A percentile compares a stretch with the other conserved stretches of the same genome.
These are phyloP conservation scores for Xerocomellus amylosporus DNA, from an alignment of 768 basidiomycete species.

Conservation along the genomic window DNA sequence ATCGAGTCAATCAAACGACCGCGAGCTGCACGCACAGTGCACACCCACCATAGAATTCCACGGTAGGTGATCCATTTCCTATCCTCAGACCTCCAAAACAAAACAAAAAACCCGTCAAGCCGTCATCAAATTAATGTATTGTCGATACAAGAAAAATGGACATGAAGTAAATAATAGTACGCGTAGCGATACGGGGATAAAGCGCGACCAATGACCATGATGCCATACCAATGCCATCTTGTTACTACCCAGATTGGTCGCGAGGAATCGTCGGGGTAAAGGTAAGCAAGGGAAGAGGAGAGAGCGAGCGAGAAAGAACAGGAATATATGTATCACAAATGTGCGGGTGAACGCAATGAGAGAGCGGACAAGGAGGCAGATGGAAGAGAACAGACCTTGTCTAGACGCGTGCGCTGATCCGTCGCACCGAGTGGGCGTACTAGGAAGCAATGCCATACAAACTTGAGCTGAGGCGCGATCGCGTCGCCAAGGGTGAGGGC, in stretches of 20 bases:
- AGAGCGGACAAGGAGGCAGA: neutral
- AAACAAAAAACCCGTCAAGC: conserved; percentile 1
- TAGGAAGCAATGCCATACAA: conserved; percentile 52
- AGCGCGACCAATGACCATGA: neutral
- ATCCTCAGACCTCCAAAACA: neutral
- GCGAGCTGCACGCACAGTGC: too few species aligned
- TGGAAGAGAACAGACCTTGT: conserved; percentile 33
- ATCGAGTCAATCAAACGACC: too few species aligned
- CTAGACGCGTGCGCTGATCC: conserved; percentile 44
- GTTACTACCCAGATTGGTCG: too few species aligned
- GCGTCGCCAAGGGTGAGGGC: conserved; percentile 20
- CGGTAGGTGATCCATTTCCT: neutral
- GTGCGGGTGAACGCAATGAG: conserved; percentile 8
- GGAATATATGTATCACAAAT: conserved; percentile 24
- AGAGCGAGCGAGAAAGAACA: conserved; percentile 1
- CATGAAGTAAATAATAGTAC: conserved; percentile 1
- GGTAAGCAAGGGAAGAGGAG: neutral
- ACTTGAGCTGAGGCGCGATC: conserved; percentile 42
- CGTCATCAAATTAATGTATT: conserved; percentile 7
- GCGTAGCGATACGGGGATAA: conserved; percentile 1
- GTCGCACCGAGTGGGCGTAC: conserved; percentile 38
- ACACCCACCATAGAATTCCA: too few species aligned
- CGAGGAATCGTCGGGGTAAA: neutral
- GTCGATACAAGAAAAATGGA: neutral
- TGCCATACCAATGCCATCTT: conserved; percentile 4